Evolutionary conservation across 495 filamentous ascomycete species (phyloP), one percentile per base, ranked within the genome.

Genomic region (Penicillium dipodomyicola): DNA sequence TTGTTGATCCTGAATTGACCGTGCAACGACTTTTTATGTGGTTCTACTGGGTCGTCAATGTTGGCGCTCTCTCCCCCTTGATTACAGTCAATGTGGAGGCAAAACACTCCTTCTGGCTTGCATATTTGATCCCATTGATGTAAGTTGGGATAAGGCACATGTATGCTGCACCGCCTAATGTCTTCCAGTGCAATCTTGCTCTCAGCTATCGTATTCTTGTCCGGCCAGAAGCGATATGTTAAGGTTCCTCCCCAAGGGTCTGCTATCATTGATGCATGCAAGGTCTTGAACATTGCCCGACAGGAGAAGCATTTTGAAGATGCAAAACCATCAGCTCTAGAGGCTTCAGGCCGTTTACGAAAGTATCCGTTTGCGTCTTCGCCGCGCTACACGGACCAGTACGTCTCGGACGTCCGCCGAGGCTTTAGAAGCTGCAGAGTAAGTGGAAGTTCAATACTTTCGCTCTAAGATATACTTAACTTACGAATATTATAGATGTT

Each of bases 1-100:
- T 88, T 57, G 72, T 86, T 9, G 84, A 88, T 48, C 85, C 83
- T 1, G 75, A 77, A 22, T 68, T 86, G n/a, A 88, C 85, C 9
- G 39, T 59, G 5, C 52, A 61, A 48, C 51, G 56, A 10, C 60
- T 65, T 32, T 58, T 58, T 27, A 54, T 52, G 82, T 81, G 60
- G 62, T 74, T 59, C 46, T 71, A 70, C n/a, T 49, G 47, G 47
- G 47, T 49, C 8, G 30, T 49, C 29, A 78, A 78, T 47, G 59
- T 77, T 15, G 73, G 68, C 10, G 72, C 77, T 1, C 52, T 82
- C 64, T 42, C 78, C 71, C 54, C 52, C 2, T 33, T 63, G 25
- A 56, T 61, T 20, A 67, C 58, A 51, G 58, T 58, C 46, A 61
- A 52, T 70, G 62, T 57, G 35, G 76, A 44, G 69, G 61, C 43